Base-by-base conservation (phyloP, 176 grass and related monocot genomes). In the Carex littledalei region DNA sequence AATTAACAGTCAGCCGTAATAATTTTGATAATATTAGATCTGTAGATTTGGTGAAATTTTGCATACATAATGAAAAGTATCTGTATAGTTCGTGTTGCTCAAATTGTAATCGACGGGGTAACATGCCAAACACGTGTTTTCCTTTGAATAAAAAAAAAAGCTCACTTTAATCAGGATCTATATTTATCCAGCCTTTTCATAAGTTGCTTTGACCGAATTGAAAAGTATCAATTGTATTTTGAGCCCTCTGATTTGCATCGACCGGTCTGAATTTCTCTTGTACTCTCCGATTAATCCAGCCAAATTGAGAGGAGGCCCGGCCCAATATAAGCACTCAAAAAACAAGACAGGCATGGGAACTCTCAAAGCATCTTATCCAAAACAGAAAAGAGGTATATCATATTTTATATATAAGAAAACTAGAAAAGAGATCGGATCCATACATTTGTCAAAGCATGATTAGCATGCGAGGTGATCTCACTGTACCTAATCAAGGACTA, bases 371-470 rank as follows among this genome's bases (percentile, higher is more conserved):
- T 47, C 39, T 72, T 47, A 47, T 72, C 35, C 17, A n/a, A 39
- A 41, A 59, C 15, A 8, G 39, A 63, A 61, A 26, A 58, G 31
- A 81, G 15, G 64, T 6, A 5, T 15, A 22, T 67, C 32, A 5
- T 15, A 22, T 67, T 15, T 35, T 35, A 67, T 49, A 49, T 11
- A 49, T 49, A 49, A 49, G 9, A 49, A 47, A 49, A 49, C 8
- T 49, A 35, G 29, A 15, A 67, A 67, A 31, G 22, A 64, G 62
- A 64, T 67, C 29, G 13, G 35, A 11, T 56, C 24, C 54, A 61
- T 62, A 12, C 60, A 41, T 49, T 82, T 64, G 60, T 39, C 59
- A 82, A 82, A 63, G 78, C 56, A 37, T 81, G 56, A 81, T 81
- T 81, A 63, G 56, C 52, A 63, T 39, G 47, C 53, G 78, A 58